Percentiles rank a stretch among this genome's conserved stretches.
These are phyloP conservation scores for Capsicum rhomboideum DNA, from an alignment of 257 asterid genomes.

Conservation along the genomic window DNA sequence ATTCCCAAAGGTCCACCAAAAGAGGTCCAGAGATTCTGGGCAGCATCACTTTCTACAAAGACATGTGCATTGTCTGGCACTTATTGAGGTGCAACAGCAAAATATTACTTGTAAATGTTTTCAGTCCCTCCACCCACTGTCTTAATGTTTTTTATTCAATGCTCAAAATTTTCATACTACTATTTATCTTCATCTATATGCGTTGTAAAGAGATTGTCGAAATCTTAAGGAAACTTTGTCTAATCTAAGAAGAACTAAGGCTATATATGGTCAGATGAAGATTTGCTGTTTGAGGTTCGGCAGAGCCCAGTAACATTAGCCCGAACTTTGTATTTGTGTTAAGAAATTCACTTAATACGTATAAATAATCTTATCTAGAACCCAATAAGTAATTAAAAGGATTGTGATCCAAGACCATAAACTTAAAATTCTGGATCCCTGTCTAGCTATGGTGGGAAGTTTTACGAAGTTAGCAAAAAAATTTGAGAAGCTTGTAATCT, in stretches of 20 bases:
- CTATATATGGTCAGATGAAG: neutral
- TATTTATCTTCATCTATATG: neutral
- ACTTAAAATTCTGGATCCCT: too few species aligned
- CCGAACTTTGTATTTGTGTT: neutral
- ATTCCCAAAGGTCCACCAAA: too few species aligned
- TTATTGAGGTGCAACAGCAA: too few species aligned
- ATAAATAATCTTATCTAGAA: neutral
- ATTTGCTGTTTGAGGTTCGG: neutral
- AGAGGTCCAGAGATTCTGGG: too few species aligned
- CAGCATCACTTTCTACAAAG: too few species aligned
- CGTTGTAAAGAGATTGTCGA: neutral
- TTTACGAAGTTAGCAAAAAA: neutral
- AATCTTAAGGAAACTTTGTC: too few species aligned
- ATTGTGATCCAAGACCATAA: too few species aligned
- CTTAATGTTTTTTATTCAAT: neutral
- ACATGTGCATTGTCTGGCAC: too few species aligned
- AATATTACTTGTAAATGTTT: neutral
- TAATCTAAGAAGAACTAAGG: neutral
- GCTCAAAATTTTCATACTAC: neutral
- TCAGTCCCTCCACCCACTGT: neutral
- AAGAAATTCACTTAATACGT: neutral
- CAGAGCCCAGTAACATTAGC: neutral
- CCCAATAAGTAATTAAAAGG: too few species aligned
- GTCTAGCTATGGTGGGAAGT: neutral
- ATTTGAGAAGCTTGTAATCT: neutral